A percentile compares a stretch with the other conserved stretches of the same genome.
Evolutionary conservation across 768 basidiomycete species (phyloP).

Genomic region (Amanita phalloides): DNA sequence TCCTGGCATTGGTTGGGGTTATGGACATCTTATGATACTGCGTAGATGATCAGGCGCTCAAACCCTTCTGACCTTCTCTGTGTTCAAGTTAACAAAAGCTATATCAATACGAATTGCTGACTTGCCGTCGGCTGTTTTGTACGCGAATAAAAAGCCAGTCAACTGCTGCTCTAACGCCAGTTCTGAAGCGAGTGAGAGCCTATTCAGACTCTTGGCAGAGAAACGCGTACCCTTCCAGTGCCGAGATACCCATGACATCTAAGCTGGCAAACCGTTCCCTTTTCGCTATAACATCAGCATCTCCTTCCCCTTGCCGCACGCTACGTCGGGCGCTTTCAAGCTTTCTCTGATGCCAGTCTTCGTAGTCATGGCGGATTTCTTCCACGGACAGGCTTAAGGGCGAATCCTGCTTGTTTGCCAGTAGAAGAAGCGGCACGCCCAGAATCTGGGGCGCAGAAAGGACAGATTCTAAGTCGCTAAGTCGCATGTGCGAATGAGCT

Average conservation of each 20-base stretch:
- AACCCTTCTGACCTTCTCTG: constrained; percentile 2
- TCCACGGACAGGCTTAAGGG: constrained; percentile 74
- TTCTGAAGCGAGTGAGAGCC: constrained; percentile 31
- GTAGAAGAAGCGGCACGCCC: constrained; percentile 78
- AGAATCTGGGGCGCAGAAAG: constrained; percentile 86
- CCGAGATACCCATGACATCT: constrained; percentile 86
- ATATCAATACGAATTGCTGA: not conserved
- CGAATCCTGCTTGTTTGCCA: constrained; percentile 95
- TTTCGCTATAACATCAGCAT: constrained; percentile 30
- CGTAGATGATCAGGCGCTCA: not conserved
- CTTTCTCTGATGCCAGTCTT: constrained; percentile 75
- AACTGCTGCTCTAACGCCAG: constrained; percentile 81
- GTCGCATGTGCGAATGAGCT: not conserved
- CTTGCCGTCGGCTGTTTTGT: constrained; percentile 73
- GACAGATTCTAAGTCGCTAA: constrained; percentile 52
- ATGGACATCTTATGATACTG: not conserved
- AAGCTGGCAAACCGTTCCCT: constrained; percentile 61
- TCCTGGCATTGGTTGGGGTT: not conserved
- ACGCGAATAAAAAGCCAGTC: constrained; percentile 94
- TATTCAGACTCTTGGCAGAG: constrained; percentile 2
- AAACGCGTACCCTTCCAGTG: constrained; percentile 69
- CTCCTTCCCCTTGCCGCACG: constrained; percentile 33
- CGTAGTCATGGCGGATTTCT: constrained; percentile 84
- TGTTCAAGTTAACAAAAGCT: constrained; percentile 3
- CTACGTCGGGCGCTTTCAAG: constrained; percentile 56